Evolutionary conservation across 208 protist genomes (phyloP), one percentile per base, ranked within the genome.

Genomic region (Zelonia costaricensis): DNA sequence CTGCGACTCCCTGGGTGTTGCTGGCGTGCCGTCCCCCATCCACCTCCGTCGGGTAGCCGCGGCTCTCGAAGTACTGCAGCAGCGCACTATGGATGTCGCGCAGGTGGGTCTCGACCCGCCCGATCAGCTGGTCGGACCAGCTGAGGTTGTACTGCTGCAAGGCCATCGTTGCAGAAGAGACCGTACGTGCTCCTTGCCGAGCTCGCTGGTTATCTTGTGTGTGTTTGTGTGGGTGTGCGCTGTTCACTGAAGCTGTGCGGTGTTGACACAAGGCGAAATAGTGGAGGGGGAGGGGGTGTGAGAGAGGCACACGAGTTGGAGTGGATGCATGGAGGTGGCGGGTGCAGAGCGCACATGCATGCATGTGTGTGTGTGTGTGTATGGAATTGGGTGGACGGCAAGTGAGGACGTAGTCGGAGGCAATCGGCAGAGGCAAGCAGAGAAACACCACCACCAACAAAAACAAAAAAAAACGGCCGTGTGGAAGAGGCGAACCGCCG

Each of bases 41-140:
- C 13, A 77, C 68, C 42, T 72, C 55, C 7, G 68, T 77, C 23
- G 66, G 39, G 60, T 90, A 92, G 31, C 76, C 75, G 13, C 75
- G n/a, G 16, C 57, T 39, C 30, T 78, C 62, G 75, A 90, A 94
- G 61, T 90, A 88, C 69, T 87, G 71, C 6, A 76, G 9, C 18
- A 91, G 36, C n/a, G 60, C 74, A 7, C 65, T 63, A 55, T 94
- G 84, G n/a, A 94, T 48, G 63, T 92, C 82, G 49, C 75, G 79
- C 38, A 91, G 71, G 53, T 83, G 82, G 25, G 78, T 51, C 63
- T 91, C 82, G n/a, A 90, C 83, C 12, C 75, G 78, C 36, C 48
- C 30, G 47, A 94, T 92, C 44, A 91, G 80, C 13, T 58, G 27
- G 52, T 92, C 85, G 2, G 84, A 91, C 88, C 88, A 94, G 27